These are phyloP conservation scores for Staphylotrichum tortipilum DNA, from an alignment of 495 filamentous ascomycete genomes.

Conservation along the genomic window DNA sequence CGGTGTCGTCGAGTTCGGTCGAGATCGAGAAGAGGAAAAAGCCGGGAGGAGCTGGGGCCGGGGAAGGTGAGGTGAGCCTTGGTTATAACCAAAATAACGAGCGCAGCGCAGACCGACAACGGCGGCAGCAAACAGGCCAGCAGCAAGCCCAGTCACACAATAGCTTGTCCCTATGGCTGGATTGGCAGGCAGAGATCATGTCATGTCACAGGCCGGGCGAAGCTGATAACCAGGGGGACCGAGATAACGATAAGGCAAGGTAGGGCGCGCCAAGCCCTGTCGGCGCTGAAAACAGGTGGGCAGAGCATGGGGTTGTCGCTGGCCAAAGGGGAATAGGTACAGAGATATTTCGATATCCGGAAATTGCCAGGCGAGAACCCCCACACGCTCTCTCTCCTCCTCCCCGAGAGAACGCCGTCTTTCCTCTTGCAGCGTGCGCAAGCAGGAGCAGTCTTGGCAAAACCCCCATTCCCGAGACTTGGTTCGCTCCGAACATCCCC, in stretches of 20 bases:
- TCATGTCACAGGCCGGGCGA: neutral
- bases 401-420: too few species aligned
- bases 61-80: constrained; percentile 2
- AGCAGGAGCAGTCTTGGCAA: neutral
- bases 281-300: neutral
- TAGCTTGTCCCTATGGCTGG: neutral
- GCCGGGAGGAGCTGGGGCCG: neutral
- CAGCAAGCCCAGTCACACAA: neutral
- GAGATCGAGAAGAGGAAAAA: neutral
- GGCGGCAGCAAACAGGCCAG: too few species aligned
- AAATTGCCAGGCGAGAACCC: too few species aligned
- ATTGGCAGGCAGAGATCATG: constrained; percentile 7
- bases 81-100: too few species aligned
- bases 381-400: too few species aligned
- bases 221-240: neutral
- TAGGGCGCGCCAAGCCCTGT: constrained; percentile 8
- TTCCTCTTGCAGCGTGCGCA: neutral
- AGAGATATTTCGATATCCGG: neutral
- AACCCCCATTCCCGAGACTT: too few species aligned
- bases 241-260: constrained; percentile 15
- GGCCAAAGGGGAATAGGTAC: neutral
- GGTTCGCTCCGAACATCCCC: too few species aligned
- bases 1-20: neutral
- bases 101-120: too few species aligned
- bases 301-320: neutral